Evolutionary conservation across 2,329 filamentous ascomycete species (phyloP).

Genomic region (Cryphonectria parasitica): DNA sequence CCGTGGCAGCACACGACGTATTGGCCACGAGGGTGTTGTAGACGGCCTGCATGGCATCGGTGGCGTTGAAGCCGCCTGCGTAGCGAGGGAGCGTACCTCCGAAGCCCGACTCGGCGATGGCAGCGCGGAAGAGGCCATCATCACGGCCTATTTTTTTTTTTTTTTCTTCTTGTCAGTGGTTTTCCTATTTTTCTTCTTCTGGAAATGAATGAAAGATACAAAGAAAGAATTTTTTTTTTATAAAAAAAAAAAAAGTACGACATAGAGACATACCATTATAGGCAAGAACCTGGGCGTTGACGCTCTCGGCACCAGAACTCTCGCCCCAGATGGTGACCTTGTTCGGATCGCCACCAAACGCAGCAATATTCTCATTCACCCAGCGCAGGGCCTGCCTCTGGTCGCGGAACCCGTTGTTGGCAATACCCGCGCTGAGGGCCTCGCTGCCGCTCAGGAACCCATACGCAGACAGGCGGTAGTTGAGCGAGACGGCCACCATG

Average conservation of each 20-base stretch:
- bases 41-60: slow-evolving; percentile 34
- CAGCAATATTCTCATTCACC: slow-evolving; percentile 51
- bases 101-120: slow-evolving; percentile 54
- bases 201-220: too few relatives aligned
- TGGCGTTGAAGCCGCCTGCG: slow-evolving; percentile 40
- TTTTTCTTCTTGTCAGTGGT: too few relatives aligned
- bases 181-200: too few relatives aligned
- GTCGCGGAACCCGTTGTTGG: slow-evolving; percentile 55
- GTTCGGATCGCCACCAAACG: slow-evolving; percentile 49
- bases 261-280: slow-evolving; percentile 45
- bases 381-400: slow-evolving; percentile 52
- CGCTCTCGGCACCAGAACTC: slow-evolving; percentile 52
- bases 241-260: background rate
- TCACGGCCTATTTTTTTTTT: slow-evolving; percentile 40
- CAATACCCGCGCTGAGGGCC: slow-evolving; percentile 44
- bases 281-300: slow-evolving; percentile 50
- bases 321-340: slow-evolving; percentile 57
- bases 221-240: too few relatives aligned
- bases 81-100: slow-evolving; percentile 38
- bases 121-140: slow-evolving; percentile 55
- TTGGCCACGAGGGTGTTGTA: slow-evolving; percentile 38
- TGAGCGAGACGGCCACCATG: slow-evolving; percentile 52
- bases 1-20: slow-evolving; percentile 35
- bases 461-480: slow-evolving; percentile 53
- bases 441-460: slow-evolving; percentile 51